Evolutionary conservation across 768 basidiomycete genomes (phyloP).

Genomic region (Lentinula detonsa): DNA sequence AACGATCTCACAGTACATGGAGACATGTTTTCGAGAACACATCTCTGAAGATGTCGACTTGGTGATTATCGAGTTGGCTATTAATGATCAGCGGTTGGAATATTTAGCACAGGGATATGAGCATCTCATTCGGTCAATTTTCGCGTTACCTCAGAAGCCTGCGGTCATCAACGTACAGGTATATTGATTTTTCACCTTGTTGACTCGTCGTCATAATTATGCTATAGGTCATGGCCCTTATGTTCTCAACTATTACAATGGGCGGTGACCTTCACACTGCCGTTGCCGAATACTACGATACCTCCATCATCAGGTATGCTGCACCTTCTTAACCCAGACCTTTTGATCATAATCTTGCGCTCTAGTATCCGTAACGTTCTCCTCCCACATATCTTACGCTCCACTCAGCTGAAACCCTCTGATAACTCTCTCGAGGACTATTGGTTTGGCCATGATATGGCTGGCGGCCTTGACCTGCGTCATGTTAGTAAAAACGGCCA

Average conservation of each 20-base stretch:
- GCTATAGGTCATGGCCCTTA: background rate
- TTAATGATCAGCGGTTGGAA: background rate
- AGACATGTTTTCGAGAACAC: slow-evolving; percentile 1
- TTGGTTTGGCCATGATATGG: background rate
- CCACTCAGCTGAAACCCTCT: background rate
- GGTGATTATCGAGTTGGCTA: background rate
- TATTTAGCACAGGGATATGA: background rate
- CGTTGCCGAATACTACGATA: slow-evolving; percentile 1
- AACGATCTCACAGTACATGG: background rate
- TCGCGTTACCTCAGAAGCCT: background rate
- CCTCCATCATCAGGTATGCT: background rate
- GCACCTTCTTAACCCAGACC: too few relatives aligned
- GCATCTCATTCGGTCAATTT: background rate
- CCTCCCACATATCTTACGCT: background rate
- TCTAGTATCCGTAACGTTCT: slow-evolving; percentile 2
- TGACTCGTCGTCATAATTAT: too few relatives aligned
- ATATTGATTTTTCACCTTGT: background rate
- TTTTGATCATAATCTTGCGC: background rate
- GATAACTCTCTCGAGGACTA: background rate
- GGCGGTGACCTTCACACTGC: slow-evolving; percentile 1
- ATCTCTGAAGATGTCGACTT: background rate
- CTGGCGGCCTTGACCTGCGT: background rate
- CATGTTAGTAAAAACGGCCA: background rate
- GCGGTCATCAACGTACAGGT: background rate
- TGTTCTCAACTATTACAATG: background rate